These are phyloP conservation scores for Fistulifera pelliculosa DNA, from an alignment of 108 stramenopile species.

Conservation along the genomic window DNA sequence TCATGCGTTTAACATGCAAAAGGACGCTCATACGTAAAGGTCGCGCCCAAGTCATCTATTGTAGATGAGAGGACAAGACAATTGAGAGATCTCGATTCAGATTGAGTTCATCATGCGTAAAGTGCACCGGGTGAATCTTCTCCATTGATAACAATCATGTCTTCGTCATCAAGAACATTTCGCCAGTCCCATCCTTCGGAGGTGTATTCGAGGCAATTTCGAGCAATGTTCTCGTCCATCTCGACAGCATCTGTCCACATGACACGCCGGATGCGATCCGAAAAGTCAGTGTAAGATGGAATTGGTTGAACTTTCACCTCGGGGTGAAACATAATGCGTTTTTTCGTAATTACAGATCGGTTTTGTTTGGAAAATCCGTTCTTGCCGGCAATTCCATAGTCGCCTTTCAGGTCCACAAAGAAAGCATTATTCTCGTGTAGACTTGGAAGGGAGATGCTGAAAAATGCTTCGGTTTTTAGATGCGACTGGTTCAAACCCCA, in stretches of 20 bases:
- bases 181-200: constrained; percentile 55
- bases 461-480: no score
- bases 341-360: neutral
- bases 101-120: neutral
- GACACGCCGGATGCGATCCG: constrained; percentile 23
- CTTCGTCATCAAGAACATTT: constrained; percentile 36
- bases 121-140: constrained; percentile 12
- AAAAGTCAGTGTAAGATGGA: constrained; percentile 37
- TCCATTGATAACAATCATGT: constrained; percentile 6
- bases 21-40: no score
- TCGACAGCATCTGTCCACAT: constrained; percentile 30
- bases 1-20: no score
- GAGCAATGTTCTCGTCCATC: constrained; percentile 24
- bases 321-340: constrained; percentile 16
- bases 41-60: no score
- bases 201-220: constrained; percentile 48
- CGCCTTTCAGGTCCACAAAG: no score
- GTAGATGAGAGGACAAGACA: no score
- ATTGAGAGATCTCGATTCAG: neutral
- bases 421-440: no score
- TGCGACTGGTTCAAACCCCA: no score
- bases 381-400: no score
- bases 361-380: no score
- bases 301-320: constrained; percentile 40
- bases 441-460: no score